Evolutionary conservation across 2,329 filamentous ascomycete genomes (phyloP).

Genomic region (Stemphylium lycopersici): DNA sequence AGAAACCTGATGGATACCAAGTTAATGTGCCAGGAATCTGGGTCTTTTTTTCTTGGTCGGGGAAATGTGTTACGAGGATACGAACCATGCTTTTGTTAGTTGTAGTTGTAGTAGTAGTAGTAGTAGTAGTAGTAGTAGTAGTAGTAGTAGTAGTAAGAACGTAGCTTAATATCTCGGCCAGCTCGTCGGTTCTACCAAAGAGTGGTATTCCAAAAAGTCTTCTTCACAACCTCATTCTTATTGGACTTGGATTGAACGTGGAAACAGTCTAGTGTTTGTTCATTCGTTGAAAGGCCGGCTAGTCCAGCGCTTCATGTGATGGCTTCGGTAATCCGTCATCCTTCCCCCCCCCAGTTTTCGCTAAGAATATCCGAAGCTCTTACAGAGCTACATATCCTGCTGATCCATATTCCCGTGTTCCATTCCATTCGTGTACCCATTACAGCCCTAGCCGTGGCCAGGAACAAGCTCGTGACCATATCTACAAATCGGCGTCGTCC

Average conservation of each 20-base stretch:
- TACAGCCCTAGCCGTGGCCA: slow-evolving; percentile 25
- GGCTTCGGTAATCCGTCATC: slow-evolving; percentile 30
- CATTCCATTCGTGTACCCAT: slow-evolving; percentile 40
- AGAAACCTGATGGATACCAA: no score
- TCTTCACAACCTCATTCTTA: background rate
- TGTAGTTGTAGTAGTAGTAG: background rate
- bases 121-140: background rate
- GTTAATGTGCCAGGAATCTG: no score
- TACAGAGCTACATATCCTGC: slow-evolving; percentile 26
- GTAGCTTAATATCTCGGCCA: no score
- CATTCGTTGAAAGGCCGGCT: slow-evolving; percentile 42
- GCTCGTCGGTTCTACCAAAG: no score
- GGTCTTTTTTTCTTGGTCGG: background rate
- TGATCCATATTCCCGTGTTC: slow-evolving; percentile 31
- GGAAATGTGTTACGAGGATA: slow-evolving; percentile 1
- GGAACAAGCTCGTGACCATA: slow-evolving; percentile 34
- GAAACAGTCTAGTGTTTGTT: slow-evolving; percentile 36
- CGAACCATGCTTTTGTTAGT: background rate
- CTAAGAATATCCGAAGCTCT: slow-evolving; percentile 36
- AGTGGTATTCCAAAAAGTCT: background rate
- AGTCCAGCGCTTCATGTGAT: slow-evolving; percentile 37
- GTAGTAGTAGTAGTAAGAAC: background rate
- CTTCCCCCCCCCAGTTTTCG: slow-evolving; percentile 27
- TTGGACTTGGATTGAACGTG: background rate
- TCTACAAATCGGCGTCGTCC: slow-evolving; percentile 74